Evolutionary conservation across 2,329 filamentous ascomycete genomes (phyloP).

Genomic region (Claviceps sorghi): DNA sequence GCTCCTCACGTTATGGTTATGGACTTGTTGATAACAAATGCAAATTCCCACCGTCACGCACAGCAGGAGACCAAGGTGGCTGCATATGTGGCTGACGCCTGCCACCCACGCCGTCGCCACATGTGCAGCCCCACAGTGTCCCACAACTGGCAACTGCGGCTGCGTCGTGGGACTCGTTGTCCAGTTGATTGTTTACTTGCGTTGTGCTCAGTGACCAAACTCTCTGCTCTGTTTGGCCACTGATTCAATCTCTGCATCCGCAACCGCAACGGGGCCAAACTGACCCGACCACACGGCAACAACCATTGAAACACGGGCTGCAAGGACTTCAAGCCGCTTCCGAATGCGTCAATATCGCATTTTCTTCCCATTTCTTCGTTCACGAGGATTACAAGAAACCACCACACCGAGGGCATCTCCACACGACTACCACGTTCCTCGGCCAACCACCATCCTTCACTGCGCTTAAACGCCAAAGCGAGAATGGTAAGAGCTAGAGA

Average conservation of each 20-base stretch:
- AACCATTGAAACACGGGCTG: background rate
- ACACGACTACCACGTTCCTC: constrained; percentile 7
- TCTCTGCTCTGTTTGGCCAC: background rate
- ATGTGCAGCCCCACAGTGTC: constrained; percentile 8
- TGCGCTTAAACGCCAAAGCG: constrained; percentile 1
- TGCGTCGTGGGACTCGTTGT: constrained; percentile 15
- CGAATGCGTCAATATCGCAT: background rate
- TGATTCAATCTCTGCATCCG: background rate
- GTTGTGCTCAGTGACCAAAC: constrained; percentile 4
- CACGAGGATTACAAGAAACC: background rate
- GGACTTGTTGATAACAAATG: no score
- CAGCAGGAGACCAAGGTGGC: background rate
- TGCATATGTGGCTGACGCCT: background rate
- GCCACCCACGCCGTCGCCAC: constrained; percentile 1
- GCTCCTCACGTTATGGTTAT: background rate
- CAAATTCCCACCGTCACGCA: no score
- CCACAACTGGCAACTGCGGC: background rate
- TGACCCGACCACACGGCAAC: background rate
- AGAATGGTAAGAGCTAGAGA: constrained; percentile 17
- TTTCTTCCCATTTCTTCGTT: background rate
- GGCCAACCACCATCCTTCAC: constrained; percentile 10
- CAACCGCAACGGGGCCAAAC: background rate
- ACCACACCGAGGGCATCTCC: background rate
- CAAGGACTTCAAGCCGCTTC: background rate
- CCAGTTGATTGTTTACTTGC: constrained; percentile 17